phyloP scores from a whole-genome alignment of 2,329 filamentous ascomycete genomes.

The Davidsoniella virescens region DNA sequence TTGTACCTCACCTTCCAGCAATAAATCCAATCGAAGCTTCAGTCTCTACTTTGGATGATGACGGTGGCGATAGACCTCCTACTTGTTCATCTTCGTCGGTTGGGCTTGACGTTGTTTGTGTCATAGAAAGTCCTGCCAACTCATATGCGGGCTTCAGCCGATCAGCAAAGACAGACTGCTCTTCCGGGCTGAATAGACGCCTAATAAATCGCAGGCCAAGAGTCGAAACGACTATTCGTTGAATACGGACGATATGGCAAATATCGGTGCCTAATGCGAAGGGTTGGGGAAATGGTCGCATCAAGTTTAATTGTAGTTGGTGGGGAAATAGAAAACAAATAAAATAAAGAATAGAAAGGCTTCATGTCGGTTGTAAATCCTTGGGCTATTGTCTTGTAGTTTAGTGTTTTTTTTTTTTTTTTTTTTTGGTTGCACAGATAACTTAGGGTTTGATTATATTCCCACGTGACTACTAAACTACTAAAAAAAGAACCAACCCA shows the following conservation, averaged over 20 bases:
- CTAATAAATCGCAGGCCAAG: constrained; percentile 29
- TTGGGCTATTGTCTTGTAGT: neutral
- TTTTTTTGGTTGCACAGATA: no score
- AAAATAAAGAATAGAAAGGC: neutral
- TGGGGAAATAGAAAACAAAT: neutral
- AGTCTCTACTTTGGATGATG: no score
- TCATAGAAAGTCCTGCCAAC: neutral
- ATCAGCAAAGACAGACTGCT: constrained; percentile 17
- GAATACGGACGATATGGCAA: constrained; percentile 51
- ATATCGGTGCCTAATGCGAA: constrained; percentile 66
- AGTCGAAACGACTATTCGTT: constrained; percentile 33
- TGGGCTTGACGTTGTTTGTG: neutral
- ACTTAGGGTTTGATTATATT: no score
- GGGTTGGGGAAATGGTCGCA: constrained; percentile 42
- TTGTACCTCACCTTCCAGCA: constrained; percentile 20
- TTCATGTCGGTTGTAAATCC: no score
- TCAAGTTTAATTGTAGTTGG: neutral
- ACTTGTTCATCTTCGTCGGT: neutral
- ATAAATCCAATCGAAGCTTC: constrained; percentile 19
- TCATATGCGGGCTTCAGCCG: constrained; percentile 6
- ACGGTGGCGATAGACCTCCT: neutral
- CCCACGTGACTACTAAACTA: no score
- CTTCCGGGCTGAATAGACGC: constrained; percentile 30
- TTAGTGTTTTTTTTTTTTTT: no score
- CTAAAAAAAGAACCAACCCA: no score